Evolutionary conservation across 495 filamentous ascomycete genomes (phyloP).

Genomic region (Neurospora terricola): DNA sequence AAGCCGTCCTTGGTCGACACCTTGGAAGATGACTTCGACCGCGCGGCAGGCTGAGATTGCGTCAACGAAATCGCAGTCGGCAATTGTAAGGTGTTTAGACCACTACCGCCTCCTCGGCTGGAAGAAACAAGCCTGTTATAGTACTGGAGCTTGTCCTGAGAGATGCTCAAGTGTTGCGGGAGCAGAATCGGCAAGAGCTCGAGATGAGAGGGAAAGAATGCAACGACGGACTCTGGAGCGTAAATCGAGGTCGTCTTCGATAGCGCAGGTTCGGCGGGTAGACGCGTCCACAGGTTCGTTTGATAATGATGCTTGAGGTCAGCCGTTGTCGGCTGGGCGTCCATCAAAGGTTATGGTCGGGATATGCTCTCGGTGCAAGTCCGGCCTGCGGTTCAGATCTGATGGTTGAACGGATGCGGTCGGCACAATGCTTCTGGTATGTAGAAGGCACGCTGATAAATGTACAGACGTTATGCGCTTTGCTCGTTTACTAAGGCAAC

Average conservation of each 20-base stretch:
- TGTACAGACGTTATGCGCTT: background rate
- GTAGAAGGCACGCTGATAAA: background rate
- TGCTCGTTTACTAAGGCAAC: constrained; percentile 1
- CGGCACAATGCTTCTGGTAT: constrained; percentile 1
- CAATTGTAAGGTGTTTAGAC: constrained; percentile 36
- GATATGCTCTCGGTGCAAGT: constrained; percentile 9
- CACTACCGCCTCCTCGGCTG: constrained; percentile 33
- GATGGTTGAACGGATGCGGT: constrained; percentile 4
- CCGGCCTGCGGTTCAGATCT: constrained; percentile 7
- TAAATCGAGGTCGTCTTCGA: constrained; percentile 15
- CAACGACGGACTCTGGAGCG: constrained; percentile 14
- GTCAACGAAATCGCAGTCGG: constrained; percentile 36
- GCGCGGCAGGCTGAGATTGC: constrained; percentile 36
- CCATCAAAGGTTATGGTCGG: constrained; percentile 36
- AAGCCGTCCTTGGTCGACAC: constrained; percentile 39
- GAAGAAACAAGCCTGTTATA: constrained; percentile 46
- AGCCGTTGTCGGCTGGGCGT: constrained; percentile 39
- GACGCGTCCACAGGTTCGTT: constrained; percentile 31
- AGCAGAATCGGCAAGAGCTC: constrained; percentile 39
- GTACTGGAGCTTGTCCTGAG: constrained; percentile 42
- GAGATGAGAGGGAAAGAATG: constrained; percentile 28
- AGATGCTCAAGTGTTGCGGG: constrained; percentile 39
- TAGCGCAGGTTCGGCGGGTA: constrained; percentile 15
- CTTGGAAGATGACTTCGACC: constrained; percentile 42
- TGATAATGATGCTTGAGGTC: constrained; percentile 42